phyloP scores from a whole-genome alignment of 768 basidiomycete species.

The Lyophyllum shimeji region DNA sequence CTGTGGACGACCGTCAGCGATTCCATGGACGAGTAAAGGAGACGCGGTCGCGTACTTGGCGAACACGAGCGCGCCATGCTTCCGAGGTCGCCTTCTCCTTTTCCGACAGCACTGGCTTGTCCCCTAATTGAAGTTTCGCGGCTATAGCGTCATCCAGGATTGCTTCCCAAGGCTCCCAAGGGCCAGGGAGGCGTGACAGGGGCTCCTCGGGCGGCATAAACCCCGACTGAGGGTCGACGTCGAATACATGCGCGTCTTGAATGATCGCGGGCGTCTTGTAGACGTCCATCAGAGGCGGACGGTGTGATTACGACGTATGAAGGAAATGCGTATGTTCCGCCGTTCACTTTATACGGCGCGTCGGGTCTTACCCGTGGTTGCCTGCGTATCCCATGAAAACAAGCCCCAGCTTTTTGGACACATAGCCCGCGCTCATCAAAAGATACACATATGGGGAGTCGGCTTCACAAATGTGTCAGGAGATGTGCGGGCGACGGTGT shows the following conservation, averaged over 20 bases:
- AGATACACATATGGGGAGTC: background rate
- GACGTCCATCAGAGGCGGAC: background rate
- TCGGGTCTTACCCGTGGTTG: slow-evolving; percentile 10
- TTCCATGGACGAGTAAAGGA: background rate
- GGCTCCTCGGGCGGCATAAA: slow-evolving; percentile 18
- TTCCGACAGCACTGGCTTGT: slow-evolving; percentile 31
- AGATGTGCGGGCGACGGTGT: background rate
- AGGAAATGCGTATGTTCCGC: background rate
- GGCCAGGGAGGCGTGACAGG: slow-evolving; percentile 11
- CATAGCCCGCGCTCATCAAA: background rate
- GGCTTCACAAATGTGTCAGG: background rate
- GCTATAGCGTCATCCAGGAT: slow-evolving; percentile 14
- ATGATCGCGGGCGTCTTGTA: background rate
- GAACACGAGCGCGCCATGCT: slow-evolving; percentile 46
- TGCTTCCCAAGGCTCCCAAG: slow-evolving; percentile 20
- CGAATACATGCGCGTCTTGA: slow-evolving; percentile 13
- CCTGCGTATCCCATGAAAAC: background rate
- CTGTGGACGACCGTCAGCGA: slow-evolving; percentile 29
- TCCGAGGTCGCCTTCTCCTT: slow-evolving; percentile 38
- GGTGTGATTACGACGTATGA: background rate
- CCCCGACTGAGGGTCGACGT: slow-evolving; percentile 17
- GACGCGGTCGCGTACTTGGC: slow-evolving; percentile 31
- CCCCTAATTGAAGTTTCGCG: slow-evolving; percentile 7
- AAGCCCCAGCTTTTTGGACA: background rate
- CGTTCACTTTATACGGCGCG: slow-evolving; percentile 1